Percentiles rank a stretch among this genome's conserved stretches.
Conservation (phyloP, 2,329 filamentous ascomycete genomes). For the Hymenoscyphus infarciens region DNA sequence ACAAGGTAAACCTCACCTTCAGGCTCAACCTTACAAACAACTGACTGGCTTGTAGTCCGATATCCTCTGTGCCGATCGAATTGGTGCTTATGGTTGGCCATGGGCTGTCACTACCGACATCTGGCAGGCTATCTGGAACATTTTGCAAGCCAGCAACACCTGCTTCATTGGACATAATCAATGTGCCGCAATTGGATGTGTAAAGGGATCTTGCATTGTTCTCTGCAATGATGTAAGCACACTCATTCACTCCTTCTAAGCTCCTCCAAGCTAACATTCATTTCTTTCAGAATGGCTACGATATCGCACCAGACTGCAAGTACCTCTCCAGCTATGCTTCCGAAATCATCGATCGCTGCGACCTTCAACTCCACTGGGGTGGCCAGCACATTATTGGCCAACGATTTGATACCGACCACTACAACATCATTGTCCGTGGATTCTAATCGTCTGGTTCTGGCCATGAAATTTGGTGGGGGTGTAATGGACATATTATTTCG, state of each 20-base stretch:
- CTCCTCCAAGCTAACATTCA: background rate
- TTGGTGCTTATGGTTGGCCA: background rate
- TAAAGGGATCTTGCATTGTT: background rate
- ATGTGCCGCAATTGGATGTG: background rate
- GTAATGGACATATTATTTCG: too few relatives aligned
- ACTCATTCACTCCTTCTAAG: background rate
- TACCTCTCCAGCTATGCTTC: background rate
- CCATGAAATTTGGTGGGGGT: background rate
- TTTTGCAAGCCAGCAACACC: background rate
- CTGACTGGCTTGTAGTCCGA: background rate
- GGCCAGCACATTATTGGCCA: background rate
- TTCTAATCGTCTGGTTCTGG: background rate
- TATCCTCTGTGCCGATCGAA: background rate
- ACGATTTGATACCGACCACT: background rate
- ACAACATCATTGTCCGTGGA: background rate
- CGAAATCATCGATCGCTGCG: background rate
- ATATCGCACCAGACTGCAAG: background rate
- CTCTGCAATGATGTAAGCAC: background rate
- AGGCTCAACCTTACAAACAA: background rate
- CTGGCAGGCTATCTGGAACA: background rate
- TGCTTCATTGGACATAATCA: background rate
- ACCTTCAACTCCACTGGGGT: background rate
- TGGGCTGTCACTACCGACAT: background rate
- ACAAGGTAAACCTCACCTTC: background rate
- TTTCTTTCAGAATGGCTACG: background rate